Percentiles rank a stretch among this genome's conserved stretches.
Evolutionary conservation across 352 stramenopile genomes (phyloP).

Genomic region (Pythium dissotocum): DNA sequence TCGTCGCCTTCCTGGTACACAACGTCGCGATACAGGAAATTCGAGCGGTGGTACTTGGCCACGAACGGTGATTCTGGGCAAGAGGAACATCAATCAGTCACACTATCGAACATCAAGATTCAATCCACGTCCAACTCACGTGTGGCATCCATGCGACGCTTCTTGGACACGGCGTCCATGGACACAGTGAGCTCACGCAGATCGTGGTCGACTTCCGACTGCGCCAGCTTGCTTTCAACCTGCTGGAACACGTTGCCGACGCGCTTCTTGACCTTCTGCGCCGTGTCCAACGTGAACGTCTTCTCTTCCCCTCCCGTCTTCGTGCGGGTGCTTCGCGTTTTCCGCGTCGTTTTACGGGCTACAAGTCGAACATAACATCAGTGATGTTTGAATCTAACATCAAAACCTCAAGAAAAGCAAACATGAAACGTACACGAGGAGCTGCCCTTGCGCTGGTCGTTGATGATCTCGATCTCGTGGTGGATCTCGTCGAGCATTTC

Average conservation of each 20-base stretch:
- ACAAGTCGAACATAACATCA: slow-evolving; percentile 2
- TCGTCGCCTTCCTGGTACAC: slow-evolving; percentile 83
- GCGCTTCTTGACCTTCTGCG: slow-evolving; percentile 75
- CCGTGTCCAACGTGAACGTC: slow-evolving; percentile 41
- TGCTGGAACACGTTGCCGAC: slow-evolving; percentile 65
- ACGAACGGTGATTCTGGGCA: slow-evolving; percentile 38
- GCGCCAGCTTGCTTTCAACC: slow-evolving; percentile 67
- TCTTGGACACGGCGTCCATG: slow-evolving; percentile 48
- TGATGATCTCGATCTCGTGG: slow-evolving; percentile 81
- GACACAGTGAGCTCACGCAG: slow-evolving; percentile 48
- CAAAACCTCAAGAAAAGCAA: neutral
- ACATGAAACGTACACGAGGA: slow-evolving; percentile 34
- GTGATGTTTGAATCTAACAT: neutral
- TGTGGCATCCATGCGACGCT: slow-evolving; percentile 58
- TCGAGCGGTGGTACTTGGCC: slow-evolving; percentile 71
- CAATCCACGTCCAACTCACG: neutral
- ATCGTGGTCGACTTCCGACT: slow-evolving; percentile 74
- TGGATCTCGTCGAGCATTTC: slow-evolving; percentile 88
- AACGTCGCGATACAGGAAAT: slow-evolving; percentile 73
- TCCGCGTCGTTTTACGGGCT: slow-evolving; percentile 73
- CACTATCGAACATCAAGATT: neutral
- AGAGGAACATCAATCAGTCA: slow-evolving; percentile 4
- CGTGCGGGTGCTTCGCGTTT: slow-evolving; percentile 69
- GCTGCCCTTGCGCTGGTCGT: slow-evolving; percentile 69
- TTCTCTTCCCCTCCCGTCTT: slow-evolving; percentile 46